Percentiles rank a stretch among this genome's conserved stretches.
Evolutionary conservation across 208 protist genomes (phyloP).

Genomic region (Leishmania guyanensis): DNA sequence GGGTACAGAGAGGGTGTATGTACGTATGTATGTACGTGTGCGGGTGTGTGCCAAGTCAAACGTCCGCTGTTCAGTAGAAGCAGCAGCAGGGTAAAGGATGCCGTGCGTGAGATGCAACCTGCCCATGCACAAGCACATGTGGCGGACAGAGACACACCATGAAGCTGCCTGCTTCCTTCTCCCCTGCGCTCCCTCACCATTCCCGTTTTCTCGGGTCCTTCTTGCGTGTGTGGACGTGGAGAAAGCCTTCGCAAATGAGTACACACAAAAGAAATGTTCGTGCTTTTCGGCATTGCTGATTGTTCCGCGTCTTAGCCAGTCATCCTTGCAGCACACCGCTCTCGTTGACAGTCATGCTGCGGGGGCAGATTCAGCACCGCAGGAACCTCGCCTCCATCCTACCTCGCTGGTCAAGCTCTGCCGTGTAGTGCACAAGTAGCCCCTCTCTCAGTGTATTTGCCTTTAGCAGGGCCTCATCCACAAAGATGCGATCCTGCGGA

Average conservation of each 20-base stretch:
- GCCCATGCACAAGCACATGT: not conserved
- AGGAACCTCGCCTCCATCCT: constrained; percentile 26
- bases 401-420: constrained; percentile 20
- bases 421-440: constrained; percentile 28
- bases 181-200: not conserved
- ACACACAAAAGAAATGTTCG: not conserved
- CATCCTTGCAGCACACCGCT: not conserved
- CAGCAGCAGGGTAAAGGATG: not conserved
- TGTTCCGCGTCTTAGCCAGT: not conserved
- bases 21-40: not conserved
- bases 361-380: constrained; percentile 6
- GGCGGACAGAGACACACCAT: not conserved
- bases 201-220: not conserved
- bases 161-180: not conserved
- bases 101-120: not conserved
- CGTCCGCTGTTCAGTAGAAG: not conserved
- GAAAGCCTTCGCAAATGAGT: not conserved
- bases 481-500: constrained; percentile 51
- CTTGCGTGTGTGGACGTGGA: not conserved
- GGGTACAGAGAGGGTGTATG: not conserved
- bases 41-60: not conserved
- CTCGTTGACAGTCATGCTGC: not conserved
- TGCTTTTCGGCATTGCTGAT: not conserved
- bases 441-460: constrained; percentile 18
- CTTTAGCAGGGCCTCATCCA: constrained; percentile 20